These are phyloP conservation scores for Trifolium fragiferum DNA, from an alignment of 306 rosid genomes.

Conservation along the genomic window DNA sequence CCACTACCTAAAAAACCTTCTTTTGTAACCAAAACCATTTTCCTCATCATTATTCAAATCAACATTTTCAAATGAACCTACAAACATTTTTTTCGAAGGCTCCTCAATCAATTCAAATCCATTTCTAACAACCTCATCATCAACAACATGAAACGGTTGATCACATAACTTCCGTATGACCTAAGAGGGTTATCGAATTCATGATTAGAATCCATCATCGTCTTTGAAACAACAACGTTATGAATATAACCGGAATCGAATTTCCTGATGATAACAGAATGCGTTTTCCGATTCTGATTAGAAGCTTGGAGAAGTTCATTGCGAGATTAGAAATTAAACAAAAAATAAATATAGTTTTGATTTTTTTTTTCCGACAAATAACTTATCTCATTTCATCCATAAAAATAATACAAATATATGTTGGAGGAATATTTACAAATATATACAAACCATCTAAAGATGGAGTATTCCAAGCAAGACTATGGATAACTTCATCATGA, in stretches of 20 bases:
- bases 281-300: conserved; percentile 1
- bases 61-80: conserved; percentile 16
- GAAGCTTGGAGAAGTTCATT: conserved; percentile 39
- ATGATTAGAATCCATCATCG: conserved; percentile 66
- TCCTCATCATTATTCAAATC: conserved; percentile 28
- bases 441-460: too few species aligned
- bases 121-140: background rate
- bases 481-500: too few species aligned
- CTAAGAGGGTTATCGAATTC: conserved; percentile 59
- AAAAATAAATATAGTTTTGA: too few species aligned
- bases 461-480: too few species aligned
- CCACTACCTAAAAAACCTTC: conserved; percentile 43
- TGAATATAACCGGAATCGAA: background rate
- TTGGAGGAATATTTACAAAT: too few species aligned
- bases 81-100: conserved; percentile 50
- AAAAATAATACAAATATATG: too few species aligned
- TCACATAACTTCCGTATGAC: conserved; percentile 58
- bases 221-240: conserved; percentile 24
- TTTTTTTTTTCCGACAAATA: too few species aligned
- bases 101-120: background rate
- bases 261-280: background rate
- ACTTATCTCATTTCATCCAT: too few species aligned
- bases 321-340: background rate
- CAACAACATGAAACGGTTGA: conserved; percentile 17
- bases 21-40: conserved; percentile 3